These are phyloP conservation scores for Davidsoniella eucalypti DNA, from an alignment of 2,329 filamentous ascomycete genomes.

Conservation along the genomic window DNA sequence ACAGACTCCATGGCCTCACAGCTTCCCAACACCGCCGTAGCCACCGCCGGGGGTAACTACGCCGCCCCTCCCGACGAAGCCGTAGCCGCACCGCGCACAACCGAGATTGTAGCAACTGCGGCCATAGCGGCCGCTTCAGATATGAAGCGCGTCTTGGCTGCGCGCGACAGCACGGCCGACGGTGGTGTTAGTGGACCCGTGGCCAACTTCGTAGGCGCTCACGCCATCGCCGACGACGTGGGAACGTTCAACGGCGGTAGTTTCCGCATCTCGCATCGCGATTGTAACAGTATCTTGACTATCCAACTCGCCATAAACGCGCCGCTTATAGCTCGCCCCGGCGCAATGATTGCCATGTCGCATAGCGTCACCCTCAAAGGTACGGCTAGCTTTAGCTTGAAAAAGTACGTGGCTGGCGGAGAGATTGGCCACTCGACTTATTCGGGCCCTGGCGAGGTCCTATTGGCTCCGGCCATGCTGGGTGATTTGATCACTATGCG, in stretches of 20 bases:
- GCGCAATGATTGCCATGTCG: slow-evolving; percentile 90
- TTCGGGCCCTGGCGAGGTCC: slow-evolving; percentile 78
- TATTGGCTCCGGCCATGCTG: slow-evolving; percentile 63
- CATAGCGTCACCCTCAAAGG: slow-evolving; percentile 74
- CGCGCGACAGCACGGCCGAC: neutral
- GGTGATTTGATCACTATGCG: slow-evolving; percentile 76
- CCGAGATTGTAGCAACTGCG: slow-evolving; percentile 9
- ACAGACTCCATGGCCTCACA: slow-evolving; percentile 15
- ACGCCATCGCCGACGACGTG: slow-evolving; percentile 57
- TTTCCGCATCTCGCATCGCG: slow-evolving; percentile 82
- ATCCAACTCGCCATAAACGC: slow-evolving; percentile 81
- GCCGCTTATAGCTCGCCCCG: slow-evolving; percentile 65
- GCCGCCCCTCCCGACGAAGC: slow-evolving; percentile 15
- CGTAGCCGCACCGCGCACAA: neutral
- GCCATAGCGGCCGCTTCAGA: slow-evolving; percentile 17
- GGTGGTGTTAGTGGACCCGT: neutral
- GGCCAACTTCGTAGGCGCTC: slow-evolving; percentile 19
- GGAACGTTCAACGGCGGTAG: slow-evolving; percentile 96
- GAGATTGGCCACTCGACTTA: slow-evolving; percentile 66
- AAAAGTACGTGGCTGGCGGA: slow-evolving; percentile 73
- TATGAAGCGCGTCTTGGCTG: neutral
- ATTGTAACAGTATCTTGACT: slow-evolving; percentile 79
- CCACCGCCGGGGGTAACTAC: slow-evolving; percentile 15
- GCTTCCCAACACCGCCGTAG: neutral
- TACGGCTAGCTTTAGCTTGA: slow-evolving; percentile 68